phyloP scores from a whole-genome alignment of 371 early-diverging fungal genomes.

The Blakeslea trispora region DNA sequence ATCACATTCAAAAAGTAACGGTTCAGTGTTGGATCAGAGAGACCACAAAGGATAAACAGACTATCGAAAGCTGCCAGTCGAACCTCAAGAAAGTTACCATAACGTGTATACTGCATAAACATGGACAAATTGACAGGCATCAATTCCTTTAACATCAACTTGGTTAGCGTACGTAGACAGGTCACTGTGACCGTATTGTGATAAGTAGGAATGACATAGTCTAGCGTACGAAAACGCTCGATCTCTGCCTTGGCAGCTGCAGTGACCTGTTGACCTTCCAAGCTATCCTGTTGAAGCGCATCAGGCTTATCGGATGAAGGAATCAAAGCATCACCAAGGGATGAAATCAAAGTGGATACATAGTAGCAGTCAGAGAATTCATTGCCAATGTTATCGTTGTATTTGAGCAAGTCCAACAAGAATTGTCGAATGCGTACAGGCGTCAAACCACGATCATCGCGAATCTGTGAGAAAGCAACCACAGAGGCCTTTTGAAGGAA shows the following conservation, averaged over 20 bases:
- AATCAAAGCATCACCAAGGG: conserved; percentile 71
- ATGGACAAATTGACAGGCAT: conserved; percentile 66
- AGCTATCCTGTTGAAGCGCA: conserved; percentile 39
- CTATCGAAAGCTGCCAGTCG: conserved; percentile 69
- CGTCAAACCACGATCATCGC: conserved; percentile 66
- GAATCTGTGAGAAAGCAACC: conserved; percentile 70
- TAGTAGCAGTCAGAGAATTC: conserved; percentile 84
- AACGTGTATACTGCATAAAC: conserved; percentile 65
- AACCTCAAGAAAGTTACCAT: conserved; percentile 66
- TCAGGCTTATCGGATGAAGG: conserved; percentile 47
- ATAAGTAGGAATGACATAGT: conserved; percentile 82
- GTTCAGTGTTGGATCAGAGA: conserved; percentile 45
- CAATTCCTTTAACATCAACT: conserved; percentile 62
- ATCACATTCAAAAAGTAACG: conserved; percentile 60
- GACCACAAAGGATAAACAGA: conserved; percentile 62
- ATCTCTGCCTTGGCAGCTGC: conserved; percentile 71
- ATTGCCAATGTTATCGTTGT: conserved; percentile 93
- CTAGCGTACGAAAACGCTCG: conserved; percentile 77
- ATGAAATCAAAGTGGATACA: conserved; percentile 68
- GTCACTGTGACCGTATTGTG: conserved; percentile 83
- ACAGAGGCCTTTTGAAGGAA: conserved; percentile 86
- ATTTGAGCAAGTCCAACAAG: conserved; percentile 75
- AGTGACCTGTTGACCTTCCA: conserved; percentile 55
- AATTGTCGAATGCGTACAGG: conserved; percentile 70
- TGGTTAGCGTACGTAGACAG: conserved; percentile 59